These are phyloP conservation scores for Ceratocystis lukuohia DNA, from an alignment of 2,329 filamentous ascomycete genomes.

Conservation along the genomic window DNA sequence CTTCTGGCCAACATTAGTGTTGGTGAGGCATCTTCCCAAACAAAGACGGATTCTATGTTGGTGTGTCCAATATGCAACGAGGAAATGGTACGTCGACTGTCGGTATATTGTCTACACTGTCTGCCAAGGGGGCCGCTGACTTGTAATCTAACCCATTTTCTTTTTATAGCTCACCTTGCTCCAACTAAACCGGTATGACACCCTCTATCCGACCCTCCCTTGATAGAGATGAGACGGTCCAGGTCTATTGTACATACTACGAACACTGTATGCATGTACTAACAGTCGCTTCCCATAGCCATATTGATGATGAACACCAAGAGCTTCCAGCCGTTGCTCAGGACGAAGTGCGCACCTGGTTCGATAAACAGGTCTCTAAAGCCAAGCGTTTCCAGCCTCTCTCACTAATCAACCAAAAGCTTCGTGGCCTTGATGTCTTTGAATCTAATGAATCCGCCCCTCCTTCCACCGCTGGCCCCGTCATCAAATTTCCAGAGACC, in stretches of 20 bases:
- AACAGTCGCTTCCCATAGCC: constrained; percentile 25
- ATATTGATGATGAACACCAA: constrained; percentile 77
- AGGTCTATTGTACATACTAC: too few species aligned
- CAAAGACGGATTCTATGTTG: constrained; percentile 49
- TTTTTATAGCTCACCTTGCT: constrained; percentile 65
- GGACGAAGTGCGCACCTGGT: constrained; percentile 94
- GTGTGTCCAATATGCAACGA: constrained; percentile 97
- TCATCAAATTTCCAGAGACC: constrained; percentile 28
- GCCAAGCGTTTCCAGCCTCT: constrained; percentile 88
- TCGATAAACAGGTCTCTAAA: constrained; percentile 85
- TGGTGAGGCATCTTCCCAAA: constrained; percentile 35
- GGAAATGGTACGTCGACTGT: constrained; percentile 60
- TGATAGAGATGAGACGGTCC: not conserved
- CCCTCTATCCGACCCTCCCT: not conserved
- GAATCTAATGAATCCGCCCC: constrained; percentile 66
- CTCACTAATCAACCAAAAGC: constrained; percentile 81
- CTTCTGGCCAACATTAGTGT: constrained; percentile 69
- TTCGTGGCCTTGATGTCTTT: constrained; percentile 84
- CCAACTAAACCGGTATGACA: constrained; percentile 62
- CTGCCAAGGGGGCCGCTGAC: not conserved
- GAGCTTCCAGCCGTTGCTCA: constrained; percentile 80
- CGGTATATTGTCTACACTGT: too few species aligned
- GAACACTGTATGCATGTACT: not conserved
- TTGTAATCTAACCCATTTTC: constrained; percentile 6
- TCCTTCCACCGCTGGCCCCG: constrained; percentile 28